Base-by-base conservation (phyloP, 148 eudicot species). In the Chenopodium quinoa region DNA sequence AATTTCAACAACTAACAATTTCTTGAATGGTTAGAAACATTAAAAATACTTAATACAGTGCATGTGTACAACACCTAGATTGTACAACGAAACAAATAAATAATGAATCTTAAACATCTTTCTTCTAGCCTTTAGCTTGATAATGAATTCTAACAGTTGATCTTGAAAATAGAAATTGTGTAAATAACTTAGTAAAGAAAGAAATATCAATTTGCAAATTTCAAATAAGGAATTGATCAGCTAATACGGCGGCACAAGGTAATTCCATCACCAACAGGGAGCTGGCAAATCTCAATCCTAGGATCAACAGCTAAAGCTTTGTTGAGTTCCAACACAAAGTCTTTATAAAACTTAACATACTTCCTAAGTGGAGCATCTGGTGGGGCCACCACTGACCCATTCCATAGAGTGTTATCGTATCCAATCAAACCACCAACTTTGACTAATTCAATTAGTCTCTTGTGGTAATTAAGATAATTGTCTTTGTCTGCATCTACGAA, bases 331-430 rank as follows among this genome's bases (percentile, higher is more conserved):
- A 91, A 63, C 50, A 91, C 92, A 67, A 87, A 91, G 85, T 91
- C 92, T 16, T 90, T 79, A 80, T 89, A 89, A 50, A 86, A 89
- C 86, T 87, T 85, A 2, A 91, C 92, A 69, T 90, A 89, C 86
- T 89, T 91, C 82, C 90, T 87, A 86, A 91, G 50, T 0, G 92
- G 94, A 0, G 94, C 91, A 75, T 91, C 94, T 0, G 87, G 83
- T 13, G 94, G 90, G 11, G 90, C 87, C 54, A 84, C 94, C 75
- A 91, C 89, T 13, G 92, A 90, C 13, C 94, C 94, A 75, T 85
- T 90, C 94, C 94, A 91, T 23, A 91, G 85, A 82, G 94, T 91
- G 91, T 91, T 91, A 79, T 91, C 94, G 82, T 91, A 91, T 62
- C 91, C 94, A 58, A 91, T 89, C 23, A 91, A 70, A 25, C 94